These are phyloP conservation scores for Circinella minor DNA, from an alignment of 371 early-diverging fungal genomes.

Conservation along the genomic window DNA sequence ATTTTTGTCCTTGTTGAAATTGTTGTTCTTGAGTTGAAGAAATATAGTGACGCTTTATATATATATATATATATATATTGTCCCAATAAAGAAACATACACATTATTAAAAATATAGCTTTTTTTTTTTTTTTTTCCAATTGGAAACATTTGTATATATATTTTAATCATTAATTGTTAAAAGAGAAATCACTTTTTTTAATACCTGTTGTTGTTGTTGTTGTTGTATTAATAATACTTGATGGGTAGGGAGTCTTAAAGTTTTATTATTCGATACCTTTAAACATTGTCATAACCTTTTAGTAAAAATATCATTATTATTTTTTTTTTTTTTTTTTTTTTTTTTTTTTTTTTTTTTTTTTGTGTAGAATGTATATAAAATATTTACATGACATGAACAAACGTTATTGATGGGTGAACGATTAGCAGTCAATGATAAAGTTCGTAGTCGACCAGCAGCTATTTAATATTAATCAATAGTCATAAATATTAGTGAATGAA, in stretches of 20 bases:
- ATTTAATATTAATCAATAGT: background rate
- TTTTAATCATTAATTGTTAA: no score
- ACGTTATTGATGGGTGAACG: background rate
- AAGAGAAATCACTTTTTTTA: no score
- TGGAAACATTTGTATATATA: no score
- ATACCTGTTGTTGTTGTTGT: background rate
- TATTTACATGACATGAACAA: conserved; percentile 6
- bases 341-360: no score
- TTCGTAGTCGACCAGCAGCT: conserved; percentile 1
- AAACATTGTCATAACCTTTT: background rate
- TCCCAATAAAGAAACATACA: no score
- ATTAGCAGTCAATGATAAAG: background rate
- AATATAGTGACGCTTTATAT: background rate
- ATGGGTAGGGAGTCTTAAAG: background rate
- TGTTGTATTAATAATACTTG: background rate
- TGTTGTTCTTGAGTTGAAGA: background rate
- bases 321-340: no score
- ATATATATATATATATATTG: background rate
- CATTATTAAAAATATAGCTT: no score
- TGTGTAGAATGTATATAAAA: no score
- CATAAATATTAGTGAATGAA: background rate
- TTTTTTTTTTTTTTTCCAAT: no score
- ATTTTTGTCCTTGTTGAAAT: background rate
- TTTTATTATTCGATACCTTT: background rate
- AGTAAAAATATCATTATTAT: no score